Evolutionary conservation across 148 eudicot genomes (phyloP).

Genomic region (Heliamphora exappendiculata): DNA sequence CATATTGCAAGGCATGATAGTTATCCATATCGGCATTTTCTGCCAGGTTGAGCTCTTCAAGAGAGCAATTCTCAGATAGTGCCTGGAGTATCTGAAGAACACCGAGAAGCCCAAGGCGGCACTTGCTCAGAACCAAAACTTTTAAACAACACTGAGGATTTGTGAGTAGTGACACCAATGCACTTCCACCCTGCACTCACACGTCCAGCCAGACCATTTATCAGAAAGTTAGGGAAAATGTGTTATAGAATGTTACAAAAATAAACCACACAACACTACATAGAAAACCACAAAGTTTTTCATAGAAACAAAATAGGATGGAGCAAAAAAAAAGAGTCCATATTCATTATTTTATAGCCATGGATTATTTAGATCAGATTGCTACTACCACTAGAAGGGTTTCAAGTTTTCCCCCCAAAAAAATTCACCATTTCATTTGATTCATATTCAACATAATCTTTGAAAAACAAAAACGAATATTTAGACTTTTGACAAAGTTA

Average conservation of each 20-base stretch:
- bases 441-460: too few species aligned
- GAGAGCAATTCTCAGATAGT: constrained; percentile 44
- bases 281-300: neutral
- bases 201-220: constrained; percentile 8
- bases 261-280: neutral
- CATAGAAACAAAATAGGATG: neutral
- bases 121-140: constrained; percentile 54
- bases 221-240: neutral
- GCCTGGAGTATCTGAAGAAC: constrained; percentile 50
- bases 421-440: too few species aligned
- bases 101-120: constrained; percentile 59
- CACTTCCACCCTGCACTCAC: constrained; percentile 55
- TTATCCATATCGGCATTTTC: constrained; percentile 39
- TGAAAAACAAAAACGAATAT: too few species aligned
- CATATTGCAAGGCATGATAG: constrained; percentile 8
- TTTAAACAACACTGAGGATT: constrained; percentile 53
- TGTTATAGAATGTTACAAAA: neutral
- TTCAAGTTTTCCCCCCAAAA: neutral
- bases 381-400: neutral
- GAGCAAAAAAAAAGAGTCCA: neutral
- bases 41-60: constrained; percentile 79
- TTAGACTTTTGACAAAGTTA: too few species aligned
- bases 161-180: constrained; percentile 47
- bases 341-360: neutral
- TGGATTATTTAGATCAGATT: neutral